phyloP scores from a whole-genome alignment of 116 monocot genomes.

The Phalaenopsis hybrid region DNA sequence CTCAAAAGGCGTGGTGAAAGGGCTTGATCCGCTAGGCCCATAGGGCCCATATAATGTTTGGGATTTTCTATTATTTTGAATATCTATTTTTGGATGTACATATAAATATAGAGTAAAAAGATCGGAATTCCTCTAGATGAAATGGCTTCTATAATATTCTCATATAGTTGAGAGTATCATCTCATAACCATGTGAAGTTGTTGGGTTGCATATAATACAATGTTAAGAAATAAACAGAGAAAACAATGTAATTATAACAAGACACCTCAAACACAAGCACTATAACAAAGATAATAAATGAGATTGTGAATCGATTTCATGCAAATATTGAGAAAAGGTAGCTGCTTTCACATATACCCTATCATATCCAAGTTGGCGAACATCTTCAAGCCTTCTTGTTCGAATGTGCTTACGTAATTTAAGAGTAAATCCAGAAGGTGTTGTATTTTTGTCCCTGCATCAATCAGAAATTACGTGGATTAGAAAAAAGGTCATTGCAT shows the following conservation, averaged over 20 bases:
- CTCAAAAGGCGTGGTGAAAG: no score
- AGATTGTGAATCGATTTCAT: background rate
- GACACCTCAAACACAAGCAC: background rate
- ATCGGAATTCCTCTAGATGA: no score
- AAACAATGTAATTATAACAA: background rate
- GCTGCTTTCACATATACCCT: conserved; percentile 32
- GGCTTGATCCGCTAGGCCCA: no score
- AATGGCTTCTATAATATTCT: background rate
- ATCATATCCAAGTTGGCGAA: conserved; percentile 97
- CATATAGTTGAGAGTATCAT: background rate
- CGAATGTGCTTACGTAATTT: conserved; percentile 92
- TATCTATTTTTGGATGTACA: no score
- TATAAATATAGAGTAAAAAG: no score
- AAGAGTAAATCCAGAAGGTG: conserved; percentile 97
- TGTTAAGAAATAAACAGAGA: background rate
- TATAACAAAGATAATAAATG: background rate
- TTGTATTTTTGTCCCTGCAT: conserved; percentile 85
- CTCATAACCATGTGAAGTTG: background rate
- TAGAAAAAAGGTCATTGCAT: background rate
- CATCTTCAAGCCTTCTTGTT: conserved; percentile 91
- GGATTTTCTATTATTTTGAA: no score
- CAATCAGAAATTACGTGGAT: background rate
- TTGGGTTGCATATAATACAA: background rate
- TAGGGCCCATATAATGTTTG: no score
- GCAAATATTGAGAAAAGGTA: background rate